A percentile compares a stretch with the other conserved stretches of the same genome.
phyloP scores from a whole-genome alignment of 345 rosid species.

The Eucalyptus shirleyi region DNA sequence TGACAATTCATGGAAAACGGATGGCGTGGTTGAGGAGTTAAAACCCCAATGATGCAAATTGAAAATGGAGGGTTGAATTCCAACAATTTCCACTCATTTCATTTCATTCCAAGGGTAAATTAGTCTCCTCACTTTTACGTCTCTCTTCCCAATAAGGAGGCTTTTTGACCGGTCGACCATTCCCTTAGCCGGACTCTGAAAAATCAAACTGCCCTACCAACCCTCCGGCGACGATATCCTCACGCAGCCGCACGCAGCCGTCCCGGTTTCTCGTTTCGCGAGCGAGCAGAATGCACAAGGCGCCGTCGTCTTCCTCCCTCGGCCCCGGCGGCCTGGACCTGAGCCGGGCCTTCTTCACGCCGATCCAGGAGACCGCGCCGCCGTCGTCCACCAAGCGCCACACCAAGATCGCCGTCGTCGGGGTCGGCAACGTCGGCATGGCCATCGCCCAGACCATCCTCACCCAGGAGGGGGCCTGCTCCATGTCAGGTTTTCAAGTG shows the following conservation, averaged over 20 bases:
- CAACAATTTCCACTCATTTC: neutral
- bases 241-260: neutral
- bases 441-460: conserved; percentile 83
- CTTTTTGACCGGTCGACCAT: neutral
- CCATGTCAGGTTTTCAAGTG: too few relatives aligned
- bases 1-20: neutral
- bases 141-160: neutral
- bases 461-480: too few relatives aligned
- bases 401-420: conserved; percentile 75
- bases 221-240: neutral
- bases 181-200: neutral
- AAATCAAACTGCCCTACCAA: neutral
- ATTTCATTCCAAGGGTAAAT: neutral
- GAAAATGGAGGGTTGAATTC: neutral
- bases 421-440: conserved; percentile 94
- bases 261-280: neutral
- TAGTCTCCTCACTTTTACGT: neutral
- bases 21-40: neutral
- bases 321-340: conserved; percentile 72
- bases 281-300: conserved; percentile 33
- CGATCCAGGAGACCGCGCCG: conserved; percentile 36
- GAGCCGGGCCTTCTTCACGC: conserved; percentile 49
- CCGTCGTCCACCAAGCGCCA: conserved; percentile 36
- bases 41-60: neutral
- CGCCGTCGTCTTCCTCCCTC: conserved; percentile 31